phyloP scores from a whole-genome alignment of 306 rosid species.

The Dalbergia cochinchinensis region DNA sequence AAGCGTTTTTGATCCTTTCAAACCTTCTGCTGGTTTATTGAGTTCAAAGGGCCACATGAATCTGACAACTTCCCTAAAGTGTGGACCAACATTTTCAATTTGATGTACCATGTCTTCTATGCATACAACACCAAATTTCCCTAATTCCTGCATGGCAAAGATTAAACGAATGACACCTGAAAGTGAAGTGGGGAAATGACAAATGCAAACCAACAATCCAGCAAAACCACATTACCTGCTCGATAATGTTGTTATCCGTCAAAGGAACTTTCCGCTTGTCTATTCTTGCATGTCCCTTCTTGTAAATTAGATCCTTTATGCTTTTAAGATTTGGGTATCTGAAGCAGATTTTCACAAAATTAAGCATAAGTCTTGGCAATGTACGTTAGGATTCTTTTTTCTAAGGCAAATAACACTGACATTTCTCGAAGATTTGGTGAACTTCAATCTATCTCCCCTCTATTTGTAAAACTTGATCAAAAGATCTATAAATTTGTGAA shows the following conservation, averaged over 20 bases:
- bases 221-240: constrained; percentile 63
- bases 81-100: constrained; percentile 74
- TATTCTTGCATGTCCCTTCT: constrained; percentile 72
- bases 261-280: constrained; percentile 80
- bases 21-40: constrained; percentile 69
- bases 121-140: constrained; percentile 72
- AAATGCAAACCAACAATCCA: constrained; percentile 13
- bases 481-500: too few relatives aligned
- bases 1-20: constrained; percentile 66
- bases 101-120: constrained; percentile 90
- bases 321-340: constrained; percentile 87
- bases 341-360: constrained; percentile 34
- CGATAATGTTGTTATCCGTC: constrained; percentile 86
- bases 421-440: too few relatives aligned
- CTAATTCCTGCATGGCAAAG: constrained; percentile 66
- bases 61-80: constrained; percentile 74
- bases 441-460: too few relatives aligned
- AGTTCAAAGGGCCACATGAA: constrained; percentile 85
- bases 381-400: too few relatives aligned
- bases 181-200: not conserved
- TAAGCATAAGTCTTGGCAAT: not conserved
- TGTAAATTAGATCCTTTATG: constrained; percentile 76
- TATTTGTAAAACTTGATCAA: too few relatives aligned
- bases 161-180: constrained; percentile 10
- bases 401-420: too few relatives aligned